Evolutionary conservation across 1,284 basidiomycete species (phyloP), one percentile per base, ranked within the genome.

Genomic region (Malassezia pachydermatis): DNA sequence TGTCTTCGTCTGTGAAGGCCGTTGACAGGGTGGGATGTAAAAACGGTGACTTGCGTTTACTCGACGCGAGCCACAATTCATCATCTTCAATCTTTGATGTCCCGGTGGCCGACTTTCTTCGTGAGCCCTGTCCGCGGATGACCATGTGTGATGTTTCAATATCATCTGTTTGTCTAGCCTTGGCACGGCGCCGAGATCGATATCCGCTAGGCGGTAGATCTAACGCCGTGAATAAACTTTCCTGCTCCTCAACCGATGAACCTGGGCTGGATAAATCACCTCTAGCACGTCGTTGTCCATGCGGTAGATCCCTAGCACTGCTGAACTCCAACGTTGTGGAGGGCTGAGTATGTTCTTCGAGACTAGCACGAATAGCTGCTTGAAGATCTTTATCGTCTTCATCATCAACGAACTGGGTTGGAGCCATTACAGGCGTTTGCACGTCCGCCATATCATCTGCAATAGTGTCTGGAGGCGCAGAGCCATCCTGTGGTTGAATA

Each of bases 361-460:
- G 48, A 43, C 65, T 66, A 10, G 59, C 58, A 11, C 51, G 56
- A 10, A 70, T 42, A 3, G 67, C 67, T 4, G 59, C 60, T 30
- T 68, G 60, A 1, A 70, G 37, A n/a, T 66, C 64, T 3, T 55
- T 17, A 28, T 61, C 58, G 14, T 60, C 58, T 16, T 59, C 54
- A 23, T 46, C 56, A 2, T 34, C 30, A 22, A n/a, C 9, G 16
- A 36, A 36, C 10, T 10, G 19, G 2, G 34, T 9, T 3, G 34
- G 9, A 36, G 10, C 11, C n/a, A n/a, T n/a, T n/a, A n/a, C n/a
- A n/a, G n/a, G n/a, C n/a, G n/a, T n/a, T n/a, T n/a, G 24, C 13
- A 13, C 29, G 22, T 37, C 36, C 2, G 43, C 49, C 9, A 46
- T 14, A 17, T 43, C 47, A 23, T 54, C 43, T 2, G 38, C 37